These are phyloP conservation scores for Xylariaceae sp. DNA, from an alignment of 2,329 filamentous ascomycete genomes.

Conservation along the genomic window DNA sequence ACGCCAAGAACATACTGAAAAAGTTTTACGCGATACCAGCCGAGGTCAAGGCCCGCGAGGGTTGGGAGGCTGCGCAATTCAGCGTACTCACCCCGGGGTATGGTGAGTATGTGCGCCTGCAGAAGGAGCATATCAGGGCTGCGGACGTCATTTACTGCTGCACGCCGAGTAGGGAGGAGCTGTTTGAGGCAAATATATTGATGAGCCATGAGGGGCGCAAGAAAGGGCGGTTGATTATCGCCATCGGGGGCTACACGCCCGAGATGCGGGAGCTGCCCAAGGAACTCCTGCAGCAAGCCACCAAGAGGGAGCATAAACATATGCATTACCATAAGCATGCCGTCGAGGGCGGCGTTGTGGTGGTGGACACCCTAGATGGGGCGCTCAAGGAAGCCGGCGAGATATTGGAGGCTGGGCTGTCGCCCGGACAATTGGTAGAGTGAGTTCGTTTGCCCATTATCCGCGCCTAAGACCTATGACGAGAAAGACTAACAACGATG, in stretches of 20 bases:
- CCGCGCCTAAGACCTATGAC: neutral
- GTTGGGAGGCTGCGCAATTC: constrained; percentile 65
- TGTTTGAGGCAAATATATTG: constrained; percentile 71
- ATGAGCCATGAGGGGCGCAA: constrained; percentile 66
- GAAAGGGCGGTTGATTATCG: constrained; percentile 68
- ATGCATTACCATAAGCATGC: constrained; percentile 65
- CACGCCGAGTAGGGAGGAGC: constrained; percentile 67
- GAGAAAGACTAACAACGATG: neutral
- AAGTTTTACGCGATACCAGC: constrained; percentile 41
- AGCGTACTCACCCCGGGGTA: constrained; percentile 65
- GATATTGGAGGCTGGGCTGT: constrained; percentile 71
- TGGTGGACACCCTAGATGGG: constrained; percentile 74
- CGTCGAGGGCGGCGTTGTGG: constrained; percentile 59
- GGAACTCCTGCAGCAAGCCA: constrained; percentile 65
- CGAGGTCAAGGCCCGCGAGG: constrained; percentile 49
- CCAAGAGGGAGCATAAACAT: constrained; percentile 37
- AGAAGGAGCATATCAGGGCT: constrained; percentile 66
- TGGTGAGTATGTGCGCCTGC: constrained; percentile 59
- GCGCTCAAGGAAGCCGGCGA: constrained; percentile 83
- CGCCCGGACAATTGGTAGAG: constrained; percentile 76
- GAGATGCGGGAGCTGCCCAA: constrained; percentile 81
- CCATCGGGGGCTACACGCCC: constrained; percentile 64
- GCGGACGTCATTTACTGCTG: constrained; percentile 86
- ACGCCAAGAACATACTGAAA: constrained; percentile 47
- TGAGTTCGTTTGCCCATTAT: constrained; percentile 31